Base-by-base conservation (phyloP, 371 early-diverging fungal genomes). In the Mucor ambiguus region DNA sequence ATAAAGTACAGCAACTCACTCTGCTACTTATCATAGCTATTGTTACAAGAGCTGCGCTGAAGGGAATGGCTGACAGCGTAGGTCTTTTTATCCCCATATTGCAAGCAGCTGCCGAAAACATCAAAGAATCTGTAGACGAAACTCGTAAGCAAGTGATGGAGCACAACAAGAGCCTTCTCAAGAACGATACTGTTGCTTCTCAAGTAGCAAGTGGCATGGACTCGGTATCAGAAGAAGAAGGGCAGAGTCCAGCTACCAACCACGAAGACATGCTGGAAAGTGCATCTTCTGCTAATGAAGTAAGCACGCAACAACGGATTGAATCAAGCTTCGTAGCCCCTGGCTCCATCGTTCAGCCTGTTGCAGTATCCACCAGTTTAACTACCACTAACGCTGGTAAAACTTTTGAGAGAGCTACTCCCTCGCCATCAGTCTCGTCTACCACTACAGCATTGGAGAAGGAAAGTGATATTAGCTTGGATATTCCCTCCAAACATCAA, bases 31-130 rank as follows among this genome's bases (percentile, higher is more conserved):
- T 30, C n/a, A n/a, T 66, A 80, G 78, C 68, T 16, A 76, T 79
- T 67, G 71, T 79, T 1, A 78, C 71, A 37, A 77, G 76, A 54
- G 80, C 78, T 18, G 79, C 82, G 12, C 48, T 79, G 14, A 77
- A 77, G 12, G 79, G 78, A n/a, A 79, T 79, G 78, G 38, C 67
- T 24, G 80, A 79, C 18, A 79, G 75, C 49, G 63, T 82, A 9
- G 63, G 57, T 18, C 58, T 64, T 0, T 78, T 82, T 64, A 61
- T 68, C 1, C 74, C 76, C 7, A 74, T 79, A 28, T 35, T 79
- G 14, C 61, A 74, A 61, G 64, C 67, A 5, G 73, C 73, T 18
- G 64, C 65, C 7, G 37, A 60, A 1, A 49, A 49, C 9, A 37
- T 69, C 18, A 65, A 61, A 10, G 28, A 14, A 18, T 2, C 14